Evolutionary conservation across 2,329 filamentous ascomycete genomes (phyloP).

Genomic region (Verticillium dahliae): DNA sequence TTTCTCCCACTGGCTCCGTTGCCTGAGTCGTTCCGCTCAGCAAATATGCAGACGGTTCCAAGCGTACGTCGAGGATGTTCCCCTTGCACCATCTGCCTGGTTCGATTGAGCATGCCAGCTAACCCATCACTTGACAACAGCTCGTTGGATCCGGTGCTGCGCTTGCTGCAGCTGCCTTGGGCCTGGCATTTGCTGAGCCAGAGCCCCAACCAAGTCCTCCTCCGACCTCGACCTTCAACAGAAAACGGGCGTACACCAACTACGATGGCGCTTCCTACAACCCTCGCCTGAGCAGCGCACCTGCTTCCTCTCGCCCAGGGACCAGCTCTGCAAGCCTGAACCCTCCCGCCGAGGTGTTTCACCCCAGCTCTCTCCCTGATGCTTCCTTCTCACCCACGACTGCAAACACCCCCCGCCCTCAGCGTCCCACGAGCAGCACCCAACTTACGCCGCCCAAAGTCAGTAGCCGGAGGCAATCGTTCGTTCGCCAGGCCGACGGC

Average conservation of each 20-base stretch:
- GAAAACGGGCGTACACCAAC: constrained; percentile 6
- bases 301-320: constrained; percentile 31
- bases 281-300: constrained; percentile 15
- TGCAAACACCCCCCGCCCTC: constrained; percentile 18
- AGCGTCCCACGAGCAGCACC: constrained; percentile 23
- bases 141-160: constrained; percentile 57
- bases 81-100: constrained; percentile 9
- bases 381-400: constrained; percentile 12
- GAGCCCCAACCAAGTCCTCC: constrained; percentile 26
- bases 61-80: constrained; percentile 29
- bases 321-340: constrained; percentile 32
- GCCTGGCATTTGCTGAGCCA: constrained; percentile 52
- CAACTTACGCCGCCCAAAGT: constrained; percentile 34
- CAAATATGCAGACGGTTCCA: constrained; percentile 49
- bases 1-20: constrained; percentile 5
- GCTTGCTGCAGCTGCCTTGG: constrained; percentile 52
- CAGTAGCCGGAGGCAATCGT: constrained; percentile 34
- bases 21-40: constrained; percentile 31
- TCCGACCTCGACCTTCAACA: constrained; percentile 10
- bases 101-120: not conserved
- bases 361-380: constrained; percentile 12
- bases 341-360: constrained; percentile 20
- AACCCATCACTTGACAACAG: constrained; percentile 23
- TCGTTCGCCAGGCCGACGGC: constrained; percentile 31
- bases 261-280: constrained; percentile 19